Conservation (phyloP, 179 eudicot species). For the Camellia oleifera region DNA sequence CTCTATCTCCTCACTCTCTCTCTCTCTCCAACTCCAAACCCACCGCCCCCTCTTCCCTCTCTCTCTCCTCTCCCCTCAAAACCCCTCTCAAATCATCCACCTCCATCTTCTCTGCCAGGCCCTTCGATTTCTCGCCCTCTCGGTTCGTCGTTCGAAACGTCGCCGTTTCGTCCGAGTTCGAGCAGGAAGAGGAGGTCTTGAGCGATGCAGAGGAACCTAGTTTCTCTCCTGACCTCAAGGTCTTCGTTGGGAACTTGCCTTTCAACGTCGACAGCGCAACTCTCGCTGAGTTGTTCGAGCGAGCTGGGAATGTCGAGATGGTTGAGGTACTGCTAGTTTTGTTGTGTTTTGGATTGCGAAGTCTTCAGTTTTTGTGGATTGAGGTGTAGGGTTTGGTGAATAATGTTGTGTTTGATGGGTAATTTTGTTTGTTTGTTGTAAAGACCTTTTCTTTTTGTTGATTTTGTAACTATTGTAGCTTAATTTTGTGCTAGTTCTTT, state of each 20-base stretch:
- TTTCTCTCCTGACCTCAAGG: conserved; percentile 69
- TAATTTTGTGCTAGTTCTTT: background rate
- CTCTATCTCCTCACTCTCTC: conserved; percentile 25
- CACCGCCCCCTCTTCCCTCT: background rate
- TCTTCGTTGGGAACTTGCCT: conserved; percentile 89
- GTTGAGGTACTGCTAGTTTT: conserved; percentile 63
- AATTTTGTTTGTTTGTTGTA: background rate
- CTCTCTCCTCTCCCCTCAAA: conserved; percentile 17
- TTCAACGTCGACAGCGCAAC: conserved; percentile 71
- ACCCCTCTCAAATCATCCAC: conserved; percentile 12
- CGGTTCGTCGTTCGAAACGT: conserved; percentile 21
- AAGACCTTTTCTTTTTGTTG: too few species aligned
- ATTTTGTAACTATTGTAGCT: background rate
- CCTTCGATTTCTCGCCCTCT: background rate
- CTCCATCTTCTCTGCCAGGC: background rate
- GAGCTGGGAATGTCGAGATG: conserved; percentile 82
- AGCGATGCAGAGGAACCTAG: conserved; percentile 24
- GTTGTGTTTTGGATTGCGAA: background rate
- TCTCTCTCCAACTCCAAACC: conserved; percentile 16
- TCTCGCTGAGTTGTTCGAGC: conserved; percentile 69
- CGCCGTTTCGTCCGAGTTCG: conserved; percentile 54
- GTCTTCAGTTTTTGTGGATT: background rate
- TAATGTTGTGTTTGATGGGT: background rate
- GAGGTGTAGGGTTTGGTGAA: too few species aligned
- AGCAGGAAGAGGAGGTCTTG: conserved; percentile 36